Conservation (phyloP, 257 asterid species). For the Penstemon davidsonii region DNA sequence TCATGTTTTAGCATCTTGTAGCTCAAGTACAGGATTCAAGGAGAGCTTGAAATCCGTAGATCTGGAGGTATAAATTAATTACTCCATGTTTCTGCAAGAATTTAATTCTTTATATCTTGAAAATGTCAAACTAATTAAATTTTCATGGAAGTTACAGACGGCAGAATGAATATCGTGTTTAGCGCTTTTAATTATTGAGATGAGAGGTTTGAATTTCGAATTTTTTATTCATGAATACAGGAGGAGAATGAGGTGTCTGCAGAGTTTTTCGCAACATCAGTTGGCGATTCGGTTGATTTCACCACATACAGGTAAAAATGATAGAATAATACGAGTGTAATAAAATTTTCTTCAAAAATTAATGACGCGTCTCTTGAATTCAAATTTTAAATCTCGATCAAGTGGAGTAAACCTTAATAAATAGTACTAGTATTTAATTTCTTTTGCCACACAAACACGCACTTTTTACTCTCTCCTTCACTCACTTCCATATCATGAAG, state of each 20-base stretch:
- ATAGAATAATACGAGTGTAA: neutral
- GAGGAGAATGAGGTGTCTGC: constrained; percentile 41
- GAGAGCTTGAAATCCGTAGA: constrained; percentile 43
- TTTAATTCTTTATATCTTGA: constrained; percentile 15
- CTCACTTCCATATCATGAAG: constrained; percentile 25
- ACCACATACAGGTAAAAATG: constrained; percentile 39
- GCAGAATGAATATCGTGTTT: constrained; percentile 26
- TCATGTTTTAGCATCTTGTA: constrained; percentile 40
- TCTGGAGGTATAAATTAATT: constrained; percentile 53
- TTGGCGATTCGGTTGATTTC: constrained; percentile 33
- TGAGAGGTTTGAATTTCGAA: constrained; percentile 33
- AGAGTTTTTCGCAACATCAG: constrained; percentile 33
- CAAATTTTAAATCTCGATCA: constrained; percentile 39
- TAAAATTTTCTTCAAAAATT: neutral
- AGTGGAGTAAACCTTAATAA: constrained; percentile 15
- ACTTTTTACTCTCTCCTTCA: neutral
- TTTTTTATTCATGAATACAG: constrained; percentile 26
- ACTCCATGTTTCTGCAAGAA: neutral
- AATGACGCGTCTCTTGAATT: constrained; percentile 34
- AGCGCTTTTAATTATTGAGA: constrained; percentile 21
- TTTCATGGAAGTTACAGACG: constrained; percentile 19
- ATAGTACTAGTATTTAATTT: constrained; percentile 15
- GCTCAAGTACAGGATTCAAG: constrained; percentile 45
- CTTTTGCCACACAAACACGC: constrained; percentile 7
- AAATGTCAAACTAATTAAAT: constrained; percentile 19